Evolutionary conservation across 192 early-diverging fungal species (phyloP), one percentile per base, ranked within the genome.

Genomic region (Endogone sp.): DNA sequence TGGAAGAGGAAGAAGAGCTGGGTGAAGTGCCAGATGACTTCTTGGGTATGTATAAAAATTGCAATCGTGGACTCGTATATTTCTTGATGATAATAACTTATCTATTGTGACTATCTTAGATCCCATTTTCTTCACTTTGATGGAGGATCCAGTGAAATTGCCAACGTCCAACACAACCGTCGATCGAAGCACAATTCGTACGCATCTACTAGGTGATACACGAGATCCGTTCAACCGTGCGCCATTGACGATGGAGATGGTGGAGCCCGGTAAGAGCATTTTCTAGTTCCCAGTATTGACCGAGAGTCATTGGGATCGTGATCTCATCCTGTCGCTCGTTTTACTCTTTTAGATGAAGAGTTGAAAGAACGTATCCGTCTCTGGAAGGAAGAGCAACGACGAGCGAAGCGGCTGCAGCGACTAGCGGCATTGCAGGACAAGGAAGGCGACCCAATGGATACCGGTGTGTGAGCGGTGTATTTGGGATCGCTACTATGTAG

Each of bases 221-320:
- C 85, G 87, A 20, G 97, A 99, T 81, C 97, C 97, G 28, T 97
- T 97, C 77, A 99, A 97, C 76, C 89, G 95, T 37, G 87, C 86
- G 37, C 94, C 93, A 21, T 79, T 99, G 60, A 85, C 84, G 2
- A 94, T 95, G 65, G 91, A 95, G 13, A 89, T 92, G 84, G 89
- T 96, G 22, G 82, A 91, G 71, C 92, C 95, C 24, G 85, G 93
- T 92, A 85, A 82, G 63, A 22, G 20, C 32, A 10, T 60, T 60
- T 49, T 49, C 6, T 79, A 85, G 29, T 75, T 82, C 30, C 37
- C 37, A 16, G 37, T 49, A 49, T 49, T n/a, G n/a, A n/a, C n/a
- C n/a, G n/a, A n/a, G 16, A 6, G 37, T 49, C 37, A 11, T 49
- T 49, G 37, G 37, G 16, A 49, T 49, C 25, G 57, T 8, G n/a